A percentile compares a stretch with the other conserved stretches of the same genome.
Conservation (phyloP, 2,329 filamentous ascomycete species). For the Trichophyton benhamiae region DNA sequence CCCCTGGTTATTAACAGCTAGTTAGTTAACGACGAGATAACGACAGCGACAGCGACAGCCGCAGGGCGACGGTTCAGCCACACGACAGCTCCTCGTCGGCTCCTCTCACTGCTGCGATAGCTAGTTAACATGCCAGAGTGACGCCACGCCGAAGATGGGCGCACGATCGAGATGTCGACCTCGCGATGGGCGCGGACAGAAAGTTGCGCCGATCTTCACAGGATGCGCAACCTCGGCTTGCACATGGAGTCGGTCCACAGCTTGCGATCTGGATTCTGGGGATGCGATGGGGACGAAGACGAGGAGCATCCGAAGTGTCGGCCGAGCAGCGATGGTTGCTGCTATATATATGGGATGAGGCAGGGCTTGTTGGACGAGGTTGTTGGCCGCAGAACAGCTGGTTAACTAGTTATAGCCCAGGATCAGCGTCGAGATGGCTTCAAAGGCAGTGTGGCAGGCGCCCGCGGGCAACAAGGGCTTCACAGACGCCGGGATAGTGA, state of each 20-base stretch:
- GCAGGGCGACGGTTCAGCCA: not conserved
- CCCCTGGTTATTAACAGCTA: too few species aligned
- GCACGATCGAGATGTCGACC: not conserved
- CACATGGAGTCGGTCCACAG: not conserved
- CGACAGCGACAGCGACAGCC: not conserved
- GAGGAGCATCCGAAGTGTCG: not conserved
- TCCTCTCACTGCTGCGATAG: not conserved
- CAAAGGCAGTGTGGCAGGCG: not conserved
- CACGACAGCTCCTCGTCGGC: not conserved
- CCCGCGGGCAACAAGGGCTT: constrained; percentile 36
- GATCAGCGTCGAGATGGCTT: not conserved
- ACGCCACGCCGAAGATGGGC: too few species aligned
- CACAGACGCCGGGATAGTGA: constrained; percentile 43
- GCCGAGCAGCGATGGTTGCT: not conserved
- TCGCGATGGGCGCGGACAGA: not conserved
- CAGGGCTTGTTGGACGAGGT: not conserved
- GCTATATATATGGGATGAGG: not conserved
- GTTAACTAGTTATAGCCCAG: too few species aligned
- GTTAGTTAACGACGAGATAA: not conserved
- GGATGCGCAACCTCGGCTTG: not conserved
- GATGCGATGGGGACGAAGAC: not conserved
- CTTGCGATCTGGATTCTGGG: not conserved
- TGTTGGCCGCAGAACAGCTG: not conserved
- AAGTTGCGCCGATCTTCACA: not conserved
- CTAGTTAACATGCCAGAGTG: too few species aligned